phyloP scores from a whole-genome alignment of 306 rosid species.

The Vicia faba region DNA sequence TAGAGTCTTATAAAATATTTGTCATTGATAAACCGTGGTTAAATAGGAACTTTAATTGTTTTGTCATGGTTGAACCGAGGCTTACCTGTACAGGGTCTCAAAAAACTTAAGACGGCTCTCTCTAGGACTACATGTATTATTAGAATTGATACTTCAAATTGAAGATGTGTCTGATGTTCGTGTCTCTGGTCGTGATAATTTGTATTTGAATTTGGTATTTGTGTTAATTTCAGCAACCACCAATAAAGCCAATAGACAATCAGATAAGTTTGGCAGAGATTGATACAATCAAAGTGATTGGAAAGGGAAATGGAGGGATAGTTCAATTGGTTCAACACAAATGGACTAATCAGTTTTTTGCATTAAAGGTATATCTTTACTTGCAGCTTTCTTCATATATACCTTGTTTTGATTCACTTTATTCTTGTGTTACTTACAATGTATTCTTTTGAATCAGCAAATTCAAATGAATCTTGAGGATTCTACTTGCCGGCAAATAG shows the following conservation, averaged over 20 bases:
- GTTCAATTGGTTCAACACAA: constrained; percentile 97
- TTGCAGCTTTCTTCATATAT: constrained; percentile 17
- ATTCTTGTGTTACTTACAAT: constrained; percentile 30
- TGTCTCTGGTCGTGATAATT: neutral
- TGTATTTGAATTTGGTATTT: constrained; percentile 39
- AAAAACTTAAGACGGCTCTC: neutral
- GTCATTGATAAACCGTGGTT: too few species aligned
- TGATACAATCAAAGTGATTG: constrained; percentile 81
- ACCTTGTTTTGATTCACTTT: constrained; percentile 1
- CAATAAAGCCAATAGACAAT: constrained; percentile 74
- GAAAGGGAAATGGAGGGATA: constrained; percentile 94
- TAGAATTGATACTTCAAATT: too few species aligned
- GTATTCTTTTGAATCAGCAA: constrained; percentile 52
- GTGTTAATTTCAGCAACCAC: constrained; percentile 68
- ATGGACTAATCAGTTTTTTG: constrained; percentile 98
- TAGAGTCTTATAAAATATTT: too few species aligned
- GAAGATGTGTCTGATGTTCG: too few species aligned
- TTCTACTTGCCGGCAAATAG: constrained; percentile 65
- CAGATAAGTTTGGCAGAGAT: constrained; percentile 74
- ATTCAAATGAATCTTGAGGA: constrained; percentile 85
- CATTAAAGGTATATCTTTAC: constrained; percentile 67
- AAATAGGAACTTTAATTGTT: too few species aligned
- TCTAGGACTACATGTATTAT: neutral
- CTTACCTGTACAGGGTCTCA: too few species aligned
- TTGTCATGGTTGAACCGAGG: too few species aligned